Conservation (phyloP, 2,329 filamentous ascomycete species). For the Microdochium paspali region DNA sequence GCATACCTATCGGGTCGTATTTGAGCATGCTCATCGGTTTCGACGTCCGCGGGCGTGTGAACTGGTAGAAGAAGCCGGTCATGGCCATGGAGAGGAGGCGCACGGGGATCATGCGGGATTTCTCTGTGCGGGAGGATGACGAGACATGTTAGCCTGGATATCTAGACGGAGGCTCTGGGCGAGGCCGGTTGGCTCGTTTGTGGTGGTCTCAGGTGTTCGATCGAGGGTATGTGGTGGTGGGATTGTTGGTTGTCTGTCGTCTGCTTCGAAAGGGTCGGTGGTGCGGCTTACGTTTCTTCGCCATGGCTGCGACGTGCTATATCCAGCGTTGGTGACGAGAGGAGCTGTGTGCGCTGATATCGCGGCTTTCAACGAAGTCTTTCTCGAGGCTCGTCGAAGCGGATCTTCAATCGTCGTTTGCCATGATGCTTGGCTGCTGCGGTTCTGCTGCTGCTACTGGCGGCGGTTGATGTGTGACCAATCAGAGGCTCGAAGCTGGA, state of each 20-base stretch:
- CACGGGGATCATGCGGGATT: conserved; percentile 86
- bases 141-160: conserved; percentile 1
- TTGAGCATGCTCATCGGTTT: conserved; percentile 94
- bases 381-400: conserved; percentile 6
- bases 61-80: conserved; percentile 95
- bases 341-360: background rate
- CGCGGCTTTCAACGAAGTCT: conserved; percentile 4
- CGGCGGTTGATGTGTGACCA: background rate
- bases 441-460: too few relatives aligned
- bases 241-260: background rate
- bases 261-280: background rate
- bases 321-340: background rate
- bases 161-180: too few relatives aligned
- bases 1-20: conserved; percentile 89
- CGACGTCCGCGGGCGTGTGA: conserved; percentile 71
- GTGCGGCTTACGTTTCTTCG: conserved; percentile 28
- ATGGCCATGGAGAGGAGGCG: conserved; percentile 97
- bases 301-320: conserved; percentile 18
- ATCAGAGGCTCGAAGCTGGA: background rate
- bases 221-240: background rate
- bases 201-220: too few relatives aligned
- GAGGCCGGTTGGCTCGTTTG: too few relatives aligned
- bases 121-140: conserved; percentile 43
- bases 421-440: too few relatives aligned
- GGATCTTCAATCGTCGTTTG: background rate